These are phyloP conservation scores for Reticulascus tulasneorum DNA, from an alignment of 2,329 filamentous ascomycete species.

Conservation along the genomic window DNA sequence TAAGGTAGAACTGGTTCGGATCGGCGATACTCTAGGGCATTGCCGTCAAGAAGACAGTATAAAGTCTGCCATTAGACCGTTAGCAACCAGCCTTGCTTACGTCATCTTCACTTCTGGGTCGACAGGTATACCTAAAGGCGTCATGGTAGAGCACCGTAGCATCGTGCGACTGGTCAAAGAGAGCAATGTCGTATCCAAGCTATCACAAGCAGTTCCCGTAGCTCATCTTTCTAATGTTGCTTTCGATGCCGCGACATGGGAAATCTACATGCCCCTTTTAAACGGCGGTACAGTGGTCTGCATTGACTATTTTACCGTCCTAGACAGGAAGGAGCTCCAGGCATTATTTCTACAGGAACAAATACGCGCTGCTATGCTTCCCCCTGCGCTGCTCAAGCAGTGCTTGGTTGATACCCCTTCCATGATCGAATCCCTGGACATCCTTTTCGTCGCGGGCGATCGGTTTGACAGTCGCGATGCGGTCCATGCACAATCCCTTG, in stretches of 20 bases:
- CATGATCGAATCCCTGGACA: conserved; percentile 29
- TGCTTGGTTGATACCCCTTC: conserved; percentile 26
- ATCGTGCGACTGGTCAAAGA: background rate
- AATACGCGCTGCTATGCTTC: conserved; percentile 29
- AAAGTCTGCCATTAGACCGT: too few species aligned
- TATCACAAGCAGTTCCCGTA: too few species aligned
- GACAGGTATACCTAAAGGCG: conserved; percentile 8
- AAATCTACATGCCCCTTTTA: conserved; percentile 15
- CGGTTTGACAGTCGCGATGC: conserved; percentile 3
- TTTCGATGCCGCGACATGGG: conserved; percentile 15
- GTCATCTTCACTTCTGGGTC: conserved; percentile 7
- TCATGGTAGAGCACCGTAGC: conserved; percentile 3
- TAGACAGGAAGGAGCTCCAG: conserved; percentile 10
- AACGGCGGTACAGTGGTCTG: conserved; percentile 16
- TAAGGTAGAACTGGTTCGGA: conserved; percentile 10
- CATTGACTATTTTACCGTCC: conserved; percentile 9
- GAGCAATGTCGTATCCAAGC: conserved; percentile 4
- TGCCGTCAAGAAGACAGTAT: too few species aligned
- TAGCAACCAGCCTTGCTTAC: conserved; percentile 6
- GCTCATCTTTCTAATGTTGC: conserved; percentile 15
- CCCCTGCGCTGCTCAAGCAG: conserved; percentile 10
- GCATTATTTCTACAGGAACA: conserved; percentile 21
- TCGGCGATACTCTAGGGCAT: too few species aligned
- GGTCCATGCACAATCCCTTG: background rate
- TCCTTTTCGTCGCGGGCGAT: conserved; percentile 31